Percentiles rank a stretch among this genome's conserved stretches.
phyloP scores from a whole-genome alignment of 148 eudicot species.

The Gaultheria prostrata region DNA sequence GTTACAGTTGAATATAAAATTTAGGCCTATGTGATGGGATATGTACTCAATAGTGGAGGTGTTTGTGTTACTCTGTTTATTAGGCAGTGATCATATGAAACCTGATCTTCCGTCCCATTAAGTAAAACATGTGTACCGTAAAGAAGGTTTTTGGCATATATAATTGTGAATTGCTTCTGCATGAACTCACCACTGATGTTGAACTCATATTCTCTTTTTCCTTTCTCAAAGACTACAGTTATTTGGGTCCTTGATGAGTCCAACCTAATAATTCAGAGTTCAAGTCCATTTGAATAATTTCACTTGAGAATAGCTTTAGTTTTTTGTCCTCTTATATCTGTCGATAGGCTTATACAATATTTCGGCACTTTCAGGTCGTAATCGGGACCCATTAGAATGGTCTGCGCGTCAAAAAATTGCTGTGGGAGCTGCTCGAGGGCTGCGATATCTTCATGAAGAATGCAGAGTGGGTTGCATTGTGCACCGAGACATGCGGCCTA shows the following conservation, averaged over 20 bases:
- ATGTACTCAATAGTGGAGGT: background rate
- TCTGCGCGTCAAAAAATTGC: slow-evolving; percentile 44
- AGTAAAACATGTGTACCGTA: background rate
- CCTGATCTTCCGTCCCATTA: background rate
- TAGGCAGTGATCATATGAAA: background rate
- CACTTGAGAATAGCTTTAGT: background rate
- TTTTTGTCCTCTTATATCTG: background rate
- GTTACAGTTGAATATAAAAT: background rate
- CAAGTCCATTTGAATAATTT: background rate
- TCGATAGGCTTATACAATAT: slow-evolving; percentile 1
- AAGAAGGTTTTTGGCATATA: background rate
- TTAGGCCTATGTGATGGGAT: background rate
- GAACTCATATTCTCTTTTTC: background rate
- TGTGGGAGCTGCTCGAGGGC: slow-evolving; percentile 44
- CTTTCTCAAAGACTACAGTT: background rate
- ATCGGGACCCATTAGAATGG: slow-evolving; percentile 35
- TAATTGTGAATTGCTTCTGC: background rate
- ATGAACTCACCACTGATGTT: background rate
- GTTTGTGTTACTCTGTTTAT: background rate
- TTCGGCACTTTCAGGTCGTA: slow-evolving; percentile 20
- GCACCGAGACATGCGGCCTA: slow-evolving; percentile 51
- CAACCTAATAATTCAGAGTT: slow-evolving; percentile 7
- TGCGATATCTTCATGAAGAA: slow-evolving; percentile 50
- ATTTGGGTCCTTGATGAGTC: background rate
- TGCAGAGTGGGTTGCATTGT: slow-evolving; percentile 52